phyloP scores from a whole-genome alignment of 1,284 basidiomycete genomes.

The Omphalotus olearius region DNA sequence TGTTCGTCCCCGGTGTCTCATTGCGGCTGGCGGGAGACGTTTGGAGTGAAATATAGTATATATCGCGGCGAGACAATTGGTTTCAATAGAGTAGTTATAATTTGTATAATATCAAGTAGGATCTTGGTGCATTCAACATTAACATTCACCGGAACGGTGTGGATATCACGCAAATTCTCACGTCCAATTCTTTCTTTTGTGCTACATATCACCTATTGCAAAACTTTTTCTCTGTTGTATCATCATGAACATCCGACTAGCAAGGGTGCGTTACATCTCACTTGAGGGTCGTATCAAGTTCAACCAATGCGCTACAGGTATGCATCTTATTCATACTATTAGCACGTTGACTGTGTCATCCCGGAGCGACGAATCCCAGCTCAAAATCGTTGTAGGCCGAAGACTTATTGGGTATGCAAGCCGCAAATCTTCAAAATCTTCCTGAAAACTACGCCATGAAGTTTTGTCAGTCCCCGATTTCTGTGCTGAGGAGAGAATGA shows the following conservation, averaged over 20 bases:
- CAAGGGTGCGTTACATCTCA: slow-evolving; percentile 23
- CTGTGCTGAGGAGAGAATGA: not conserved
- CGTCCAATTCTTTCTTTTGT: too few species aligned
- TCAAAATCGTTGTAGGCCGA: slow-evolving; percentile 36
- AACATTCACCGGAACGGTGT: too few species aligned
- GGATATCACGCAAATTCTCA: too few species aligned
- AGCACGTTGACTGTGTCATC: not conserved
- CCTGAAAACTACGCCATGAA: slow-evolving; percentile 87
- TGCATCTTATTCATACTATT: not conserved
- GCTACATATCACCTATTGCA: too few species aligned
- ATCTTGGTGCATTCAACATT: too few species aligned
- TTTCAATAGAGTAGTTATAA: too few species aligned
- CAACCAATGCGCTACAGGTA: slow-evolving; percentile 10
- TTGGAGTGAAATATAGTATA: too few species aligned
- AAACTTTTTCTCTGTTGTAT: not conserved
- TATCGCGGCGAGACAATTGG: too few species aligned
- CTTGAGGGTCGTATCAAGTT: not conserved
- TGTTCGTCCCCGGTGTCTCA: too few species aligned
- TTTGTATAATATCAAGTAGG: too few species aligned
- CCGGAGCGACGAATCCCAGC: too few species aligned
- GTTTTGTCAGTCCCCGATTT: slow-evolving; percentile 56
- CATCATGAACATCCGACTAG: slow-evolving; percentile 26
- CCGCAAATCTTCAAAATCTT: slow-evolving; percentile 77
- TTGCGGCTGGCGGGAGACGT: too few species aligned
- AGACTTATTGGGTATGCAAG: slow-evolving; percentile 81